phyloP scores from a whole-genome alignment of 345 rosid species.

The Pugionium dolabratum region DNA sequence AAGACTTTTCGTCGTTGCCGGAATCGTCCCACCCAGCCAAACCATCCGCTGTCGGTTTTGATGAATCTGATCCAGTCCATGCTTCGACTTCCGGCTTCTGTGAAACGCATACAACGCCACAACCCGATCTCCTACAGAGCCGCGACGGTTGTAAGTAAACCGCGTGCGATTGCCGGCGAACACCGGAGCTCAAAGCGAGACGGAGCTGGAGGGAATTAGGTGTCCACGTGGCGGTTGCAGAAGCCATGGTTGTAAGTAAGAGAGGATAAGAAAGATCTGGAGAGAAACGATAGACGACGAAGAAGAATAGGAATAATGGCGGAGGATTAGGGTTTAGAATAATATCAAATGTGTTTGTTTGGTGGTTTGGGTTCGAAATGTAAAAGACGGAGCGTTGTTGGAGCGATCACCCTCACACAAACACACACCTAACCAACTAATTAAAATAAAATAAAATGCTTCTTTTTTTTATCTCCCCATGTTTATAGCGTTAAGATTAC shows the following conservation, averaged over 20 bases:
- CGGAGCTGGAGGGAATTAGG: conserved; percentile 91
- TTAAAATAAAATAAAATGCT: neutral
- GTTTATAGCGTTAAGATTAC: neutral
- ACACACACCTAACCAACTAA: conserved; percentile 30
- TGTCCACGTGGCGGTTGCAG: conserved; percentile 53
- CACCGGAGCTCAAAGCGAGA: conserved; percentile 50
- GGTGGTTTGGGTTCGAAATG: conserved; percentile 3
- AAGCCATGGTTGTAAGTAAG: conserved; percentile 44
- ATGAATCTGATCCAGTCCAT: conserved; percentile 46
- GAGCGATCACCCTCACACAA: conserved; percentile 31
- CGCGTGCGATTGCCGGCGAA: conserved; percentile 33
- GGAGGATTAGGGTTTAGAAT: conserved; percentile 31
- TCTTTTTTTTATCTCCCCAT: neutral
- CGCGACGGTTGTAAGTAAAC: conserved; percentile 36
- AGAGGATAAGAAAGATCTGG: conserved; percentile 34
- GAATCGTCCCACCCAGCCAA: conserved; percentile 79
- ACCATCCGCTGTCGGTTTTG: conserved; percentile 38
- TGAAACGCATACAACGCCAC: conserved; percentile 41
- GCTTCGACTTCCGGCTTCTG: conserved; percentile 37
- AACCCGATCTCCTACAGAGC: conserved; percentile 40
- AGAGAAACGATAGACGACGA: conserved; percentile 14
- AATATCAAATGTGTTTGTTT: neutral
- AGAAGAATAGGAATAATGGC: conserved; percentile 22
- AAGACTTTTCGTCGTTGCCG: conserved; percentile 40
- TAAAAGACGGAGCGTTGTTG: neutral